Evolutionary conservation across 441 rosid genomes (phyloP), one percentile per base, ranked within the genome.

Genomic region (Manihot esculenta): DNA sequence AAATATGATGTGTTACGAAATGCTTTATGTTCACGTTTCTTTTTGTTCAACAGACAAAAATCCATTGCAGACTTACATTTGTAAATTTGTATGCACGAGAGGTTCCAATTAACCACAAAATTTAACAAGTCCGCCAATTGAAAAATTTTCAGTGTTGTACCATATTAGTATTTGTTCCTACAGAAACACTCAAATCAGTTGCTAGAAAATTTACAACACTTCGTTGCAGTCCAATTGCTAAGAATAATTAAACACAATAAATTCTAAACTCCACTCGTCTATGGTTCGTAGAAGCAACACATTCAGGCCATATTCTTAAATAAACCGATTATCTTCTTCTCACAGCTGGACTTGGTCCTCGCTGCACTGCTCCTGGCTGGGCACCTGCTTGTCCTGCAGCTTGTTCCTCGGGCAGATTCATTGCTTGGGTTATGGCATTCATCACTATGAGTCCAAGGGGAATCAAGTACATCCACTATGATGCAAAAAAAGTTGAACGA

Each of bases 391-490:
- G 92, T 60, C 85, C 96, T 49, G 83, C 78, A 0, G 88, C 79
- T 79, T 82, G 97, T 73, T 84, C 94, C 78, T 90, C 99, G 0
- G 94, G 90, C 85, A 89, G 70, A 72, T 92, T 91, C 93, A 91
- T 81, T 35, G 93, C 97, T 88, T 95, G 99, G 24, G 98, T 92
- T 53, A 91, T 35, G 20, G 92, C 97, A 76, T 95, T 95, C 96
- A 88, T 91, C 74, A 84, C 89, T 30, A 92, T 81, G 68, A 95
- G 90, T 69, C 96, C 98, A 59, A 92, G 86, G 7, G 99, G 99
- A 64, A 92, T 91, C 85, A 84, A 70, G 69, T 92, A 92, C 97
- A 95, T 95, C 98, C 98, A 95, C 98, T 92, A 89, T 69, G 68
- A 63, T 57, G 41, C 3, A 72, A 63, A 56, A 17, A 42, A 33